Conservation (phyloP, 345 rosid species). For the Corchorus olitorius region DNA sequence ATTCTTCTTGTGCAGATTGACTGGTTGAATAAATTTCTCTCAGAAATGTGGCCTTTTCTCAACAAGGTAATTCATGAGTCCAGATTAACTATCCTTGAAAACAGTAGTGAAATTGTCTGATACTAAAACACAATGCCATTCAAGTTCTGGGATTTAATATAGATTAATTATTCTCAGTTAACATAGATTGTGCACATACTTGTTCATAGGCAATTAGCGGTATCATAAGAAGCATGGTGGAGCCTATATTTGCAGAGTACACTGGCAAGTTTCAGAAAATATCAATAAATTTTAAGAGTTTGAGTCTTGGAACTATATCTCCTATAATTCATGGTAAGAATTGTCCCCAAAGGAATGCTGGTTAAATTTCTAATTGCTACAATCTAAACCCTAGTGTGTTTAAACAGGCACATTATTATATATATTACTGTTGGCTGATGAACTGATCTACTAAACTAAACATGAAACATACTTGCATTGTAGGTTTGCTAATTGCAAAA, state of each 20-base stretch:
- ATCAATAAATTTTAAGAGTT: slow-evolving; percentile 49
- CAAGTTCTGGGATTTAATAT: not conserved
- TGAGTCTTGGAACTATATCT: slow-evolving; percentile 69
- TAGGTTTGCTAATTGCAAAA: not conserved
- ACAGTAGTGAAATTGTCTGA: too few species aligned
- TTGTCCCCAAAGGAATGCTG: not conserved
- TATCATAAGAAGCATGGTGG: slow-evolving; percentile 39
- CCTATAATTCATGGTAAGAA: slow-evolving; percentile 62
- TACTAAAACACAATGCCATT: not conserved
- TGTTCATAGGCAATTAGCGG: slow-evolving; percentile 54
- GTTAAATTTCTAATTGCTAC: too few species aligned
- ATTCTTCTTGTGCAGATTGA: slow-evolving; percentile 37
- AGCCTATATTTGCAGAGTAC: slow-evolving; percentile 61
- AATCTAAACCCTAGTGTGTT: not conserved
- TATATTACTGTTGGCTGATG: not conserved
- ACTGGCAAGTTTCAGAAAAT: slow-evolving; percentile 44
- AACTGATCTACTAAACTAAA: not conserved
- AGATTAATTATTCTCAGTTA: slow-evolving; percentile 5
- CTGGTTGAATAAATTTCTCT: slow-evolving; percentile 45
- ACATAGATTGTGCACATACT: not conserved
- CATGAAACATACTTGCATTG: not conserved
- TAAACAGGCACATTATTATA: too few species aligned
- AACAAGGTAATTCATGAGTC: slow-evolving; percentile 37
- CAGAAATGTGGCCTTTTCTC: slow-evolving; percentile 48
- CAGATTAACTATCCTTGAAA: too few species aligned